Conservation (phyloP, 352 stramenopile species). For the Globisporangium parvum region DNA sequence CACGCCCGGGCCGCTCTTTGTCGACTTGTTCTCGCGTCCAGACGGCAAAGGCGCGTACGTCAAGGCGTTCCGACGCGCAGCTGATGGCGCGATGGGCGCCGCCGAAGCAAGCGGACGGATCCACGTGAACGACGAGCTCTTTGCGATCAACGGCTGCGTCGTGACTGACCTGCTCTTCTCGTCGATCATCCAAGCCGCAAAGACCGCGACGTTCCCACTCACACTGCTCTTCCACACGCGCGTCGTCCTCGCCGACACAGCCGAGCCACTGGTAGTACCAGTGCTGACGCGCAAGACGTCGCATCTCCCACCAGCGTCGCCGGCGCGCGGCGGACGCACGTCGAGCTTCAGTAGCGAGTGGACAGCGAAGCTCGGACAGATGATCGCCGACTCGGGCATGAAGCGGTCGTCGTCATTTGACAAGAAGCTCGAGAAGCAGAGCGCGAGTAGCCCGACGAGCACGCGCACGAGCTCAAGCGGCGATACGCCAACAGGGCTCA, state of each 20-base stretch:
- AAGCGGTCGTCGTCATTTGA: constrained; percentile 58
- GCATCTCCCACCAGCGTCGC: constrained; percentile 27
- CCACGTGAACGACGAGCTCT: constrained; percentile 58
- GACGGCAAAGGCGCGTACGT: constrained; percentile 67
- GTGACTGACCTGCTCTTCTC: constrained; percentile 55
- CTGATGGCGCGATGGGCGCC: constrained; percentile 42
- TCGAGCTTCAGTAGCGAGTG: constrained; percentile 19
- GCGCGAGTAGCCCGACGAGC: constrained; percentile 16
- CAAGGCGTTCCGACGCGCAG: constrained; percentile 62
- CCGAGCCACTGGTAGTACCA: neutral
- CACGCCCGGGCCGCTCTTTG: constrained; percentile 41
- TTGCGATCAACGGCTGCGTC: constrained; percentile 52
- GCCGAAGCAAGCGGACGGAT: constrained; percentile 53
- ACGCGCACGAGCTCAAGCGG: constrained; percentile 5
- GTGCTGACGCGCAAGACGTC: constrained; percentile 3
- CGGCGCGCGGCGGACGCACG: constrained; percentile 21
- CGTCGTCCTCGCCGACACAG: neutral
- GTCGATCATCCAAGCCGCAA: constrained; percentile 61
- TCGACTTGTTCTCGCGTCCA: constrained; percentile 70
- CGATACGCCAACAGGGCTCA: constrained; percentile 18
- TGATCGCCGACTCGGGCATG: constrained; percentile 24
- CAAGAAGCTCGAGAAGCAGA: constrained; percentile 21
- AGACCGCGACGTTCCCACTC: constrained; percentile 56
- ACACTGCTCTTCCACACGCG: constrained; percentile 60
- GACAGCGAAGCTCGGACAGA: constrained; percentile 42